Evolutionary conservation across 331 rosid species (phyloP).

Genomic region (Cydonia oblonga): DNA sequence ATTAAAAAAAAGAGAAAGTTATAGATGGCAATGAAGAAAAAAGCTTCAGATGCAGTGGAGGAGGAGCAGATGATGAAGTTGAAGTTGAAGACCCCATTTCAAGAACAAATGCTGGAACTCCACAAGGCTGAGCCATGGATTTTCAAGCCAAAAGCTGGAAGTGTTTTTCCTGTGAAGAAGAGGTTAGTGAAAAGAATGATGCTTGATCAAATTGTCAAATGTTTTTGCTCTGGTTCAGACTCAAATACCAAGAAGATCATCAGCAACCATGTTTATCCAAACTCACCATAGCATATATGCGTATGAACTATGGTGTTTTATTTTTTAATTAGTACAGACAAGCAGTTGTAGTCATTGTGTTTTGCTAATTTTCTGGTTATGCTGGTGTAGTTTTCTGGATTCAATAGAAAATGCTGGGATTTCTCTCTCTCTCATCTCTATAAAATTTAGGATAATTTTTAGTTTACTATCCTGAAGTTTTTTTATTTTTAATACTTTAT

Average conservation of each 20-base stretch:
- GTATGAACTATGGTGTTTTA: neutral
- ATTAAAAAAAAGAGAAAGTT: too few species aligned
- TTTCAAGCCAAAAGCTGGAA: slow-evolving; percentile 7
- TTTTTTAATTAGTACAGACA: neutral
- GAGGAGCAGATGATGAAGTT: neutral
- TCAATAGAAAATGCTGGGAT: neutral
- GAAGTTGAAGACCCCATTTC: neutral
- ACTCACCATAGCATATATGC: neutral
- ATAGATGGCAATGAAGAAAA: neutral
- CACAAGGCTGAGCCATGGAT: neutral
- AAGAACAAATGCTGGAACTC: neutral
- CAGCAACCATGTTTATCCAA: neutral
- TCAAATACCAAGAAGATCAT: neutral
- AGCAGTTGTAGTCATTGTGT: neutral
- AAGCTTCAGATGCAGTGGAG: neutral
- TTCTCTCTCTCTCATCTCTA: neutral
- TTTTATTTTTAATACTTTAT: too few species aligned
- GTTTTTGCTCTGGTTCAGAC: neutral
- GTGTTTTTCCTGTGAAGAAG: slow-evolving; percentile 5
- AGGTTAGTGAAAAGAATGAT: slow-evolving; percentile 5
- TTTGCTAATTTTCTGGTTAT: neutral
- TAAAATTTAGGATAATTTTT: too few species aligned
- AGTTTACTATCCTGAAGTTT: too few species aligned
- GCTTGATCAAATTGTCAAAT: neutral
- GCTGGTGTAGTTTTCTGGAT: neutral